Evolutionary conservation across 495 filamentous ascomycete species (phyloP), one percentile per base, ranked within the genome.

Genomic region (Penicillium roqueforti): DNA sequence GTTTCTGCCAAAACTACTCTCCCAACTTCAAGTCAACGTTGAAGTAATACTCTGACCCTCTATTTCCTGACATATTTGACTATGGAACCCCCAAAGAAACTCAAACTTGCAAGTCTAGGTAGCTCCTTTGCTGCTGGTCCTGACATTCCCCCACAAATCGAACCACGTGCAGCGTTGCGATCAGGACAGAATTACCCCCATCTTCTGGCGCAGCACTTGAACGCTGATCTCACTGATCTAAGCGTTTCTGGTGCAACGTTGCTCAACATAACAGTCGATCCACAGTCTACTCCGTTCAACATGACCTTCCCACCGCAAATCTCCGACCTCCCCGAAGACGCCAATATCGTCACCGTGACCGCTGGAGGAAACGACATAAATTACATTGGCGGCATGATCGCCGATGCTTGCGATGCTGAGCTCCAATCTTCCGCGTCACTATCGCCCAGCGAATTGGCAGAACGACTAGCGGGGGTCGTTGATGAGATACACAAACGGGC

Each of bases 71-170:
- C 43, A 32, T 5, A 18, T 5, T 18, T 10, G 7, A 50, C 18
- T 1, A 50, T 50, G 47, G 36, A 28, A n/a, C 13, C 29, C n/a
- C 19, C 11, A 10, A 22, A 40, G 57, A 50, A 51, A 22, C 45
- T 61, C n/a, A 46, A 32, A 3, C 55, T 61, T 29, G 59, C 47
- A 2, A 61, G 56, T 26, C 25, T 61, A n/a, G 59, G 59, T 26
- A 73, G 69, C 53, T 77, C 74, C 29, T 78, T 77, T 57, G 74
- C 74, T 18, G 70, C 75, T 4, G 75, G 75, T 1, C 73, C 74
- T n/a, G 65, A 58, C 54, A 76, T 78, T 38, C 55, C 54, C 23
- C 73, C 75, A 13, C 61, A 68, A 56, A 59, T 64, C 16, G 48
- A 67, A 55, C 50, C 57, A 3, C 38, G 41, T 6, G 67, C 68